phyloP scores from a whole-genome alignment of 2,329 filamentous ascomycete genomes.

The Fonsecaea multimorphosa region DNA sequence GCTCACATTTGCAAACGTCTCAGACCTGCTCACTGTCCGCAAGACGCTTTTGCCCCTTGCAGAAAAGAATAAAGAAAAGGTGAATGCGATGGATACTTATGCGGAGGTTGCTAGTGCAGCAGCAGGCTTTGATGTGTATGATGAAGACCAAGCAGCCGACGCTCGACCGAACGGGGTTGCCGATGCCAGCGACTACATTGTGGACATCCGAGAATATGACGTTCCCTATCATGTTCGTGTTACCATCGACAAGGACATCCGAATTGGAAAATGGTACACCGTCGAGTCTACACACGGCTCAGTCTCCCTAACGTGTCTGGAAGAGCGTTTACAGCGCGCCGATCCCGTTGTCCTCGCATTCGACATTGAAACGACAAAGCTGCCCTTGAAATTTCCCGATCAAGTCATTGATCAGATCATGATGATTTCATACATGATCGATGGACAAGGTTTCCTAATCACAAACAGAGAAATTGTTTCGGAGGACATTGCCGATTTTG shows the following conservation, averaged over 20 bases:
- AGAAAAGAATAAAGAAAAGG: conserved; percentile 94
- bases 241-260: conserved; percentile 95
- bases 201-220: conserved; percentile 99
- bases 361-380: conserved; percentile 97
- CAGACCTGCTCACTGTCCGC: conserved; percentile 81
- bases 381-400: conserved; percentile 95
- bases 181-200: conserved; percentile 94
- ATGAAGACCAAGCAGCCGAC: conserved; percentile 83
- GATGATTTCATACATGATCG: conserved; percentile 99
- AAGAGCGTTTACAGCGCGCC: conserved; percentile 84
- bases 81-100: conserved; percentile 98
- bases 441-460: conserved; percentile 95
- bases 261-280: conserved; percentile 95
- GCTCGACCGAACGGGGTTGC: conserved; percentile 77
- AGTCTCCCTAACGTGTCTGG: conserved; percentile 81
- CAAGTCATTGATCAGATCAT: conserved; percentile 94
- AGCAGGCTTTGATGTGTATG: conserved; percentile 92
- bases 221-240: conserved; percentile 99
- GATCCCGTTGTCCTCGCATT: conserved; percentile 99
- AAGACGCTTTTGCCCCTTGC: conserved; percentile 86
- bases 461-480: conserved; percentile 98
- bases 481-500: conserved; percentile 95
- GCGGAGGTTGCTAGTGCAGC: conserved; percentile 87
- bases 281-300: conserved; percentile 92
- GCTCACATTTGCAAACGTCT: conserved; percentile 84